Base-by-base conservation (phyloP, 345 rosid species). In the Moricandia arvensis region DNA sequence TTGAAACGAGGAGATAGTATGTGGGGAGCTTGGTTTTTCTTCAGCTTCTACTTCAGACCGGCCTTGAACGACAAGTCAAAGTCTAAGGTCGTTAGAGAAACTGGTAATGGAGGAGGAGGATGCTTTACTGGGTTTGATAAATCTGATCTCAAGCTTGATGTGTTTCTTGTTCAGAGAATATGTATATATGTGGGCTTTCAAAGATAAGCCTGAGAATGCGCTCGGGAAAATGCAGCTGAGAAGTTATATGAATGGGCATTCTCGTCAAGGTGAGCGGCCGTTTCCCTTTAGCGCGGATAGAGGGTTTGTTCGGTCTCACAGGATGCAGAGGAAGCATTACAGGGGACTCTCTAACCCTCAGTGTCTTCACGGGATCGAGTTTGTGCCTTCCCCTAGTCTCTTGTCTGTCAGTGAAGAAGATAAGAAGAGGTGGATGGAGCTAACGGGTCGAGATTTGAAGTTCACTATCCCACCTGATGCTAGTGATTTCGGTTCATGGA, bases 21-120 rank as follows among this genome's bases (percentile, higher is more conserved):
- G 72, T 93, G 99, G 98, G 98, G 98, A 79, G 97, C 99, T 70
- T 95, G 99, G 99, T 86, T 95, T 65, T 95, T 95, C 87, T 95
- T 95, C 57, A 95, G 89, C 81, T 95, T 88, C 76, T 95, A 93
- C 81, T 95, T 95, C 66, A 86, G 82, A 84, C 99, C 99, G 8
- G 88, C 82, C 17, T 57, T 95, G 78, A 88, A 79, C 63, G 99
- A 95, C 54, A 95, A 91, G 62, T 88, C 99, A 0, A 95, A 95
- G 87, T 83, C 83, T 58, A 93, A 88, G 85, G 79, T 89, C 62
- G 74, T 71, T 13, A 85, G 90, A 75, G 98, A 93, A 63, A 74
- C 84, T 75, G 75, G 85, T n/a, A 17, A 1, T 17, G 16, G 49
- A n/a, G 73, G 69, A n/a, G 73, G 69, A 51, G 74, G 64, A 4